Evolutionary conservation across 2,329 filamentous ascomycete genomes (phyloP), one percentile per base, ranked within the genome.

Genomic region (Pyrenophora teres): DNA sequence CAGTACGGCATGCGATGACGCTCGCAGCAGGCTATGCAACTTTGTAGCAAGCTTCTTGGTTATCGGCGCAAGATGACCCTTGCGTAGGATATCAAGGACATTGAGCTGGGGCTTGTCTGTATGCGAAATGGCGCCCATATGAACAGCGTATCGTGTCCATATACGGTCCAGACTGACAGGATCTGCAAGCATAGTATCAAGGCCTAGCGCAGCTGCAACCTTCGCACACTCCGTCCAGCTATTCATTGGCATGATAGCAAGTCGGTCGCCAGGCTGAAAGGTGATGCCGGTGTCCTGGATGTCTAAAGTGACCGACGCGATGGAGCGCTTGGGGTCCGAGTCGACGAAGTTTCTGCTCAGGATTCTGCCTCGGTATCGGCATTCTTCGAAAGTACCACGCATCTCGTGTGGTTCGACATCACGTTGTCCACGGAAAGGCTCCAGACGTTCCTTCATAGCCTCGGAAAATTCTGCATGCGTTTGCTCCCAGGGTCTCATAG

Each of bases 221-320:
- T 83, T 83, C 15, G 80, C 80, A 43, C 79, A 81, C 59, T 83
- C 81, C 7, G 77, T 76, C 81, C 80, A 83, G 47, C 72, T 76
- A 49, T 83, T 83, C 13, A 83, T 73, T 0, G 80, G 80, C 80
- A 83, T 83, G 2, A 83, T 70, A 0, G 80, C 80, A 5, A 83
- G 72, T 4, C 80, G 74, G 45, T 83, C 81, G 0, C 81, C 81
- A 0, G 81, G 80, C 41, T 77, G 74, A 47, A 81, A 83, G 0
- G 80, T 82, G 38, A 83, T 79, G 0, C 80, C 80, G 0, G 80
- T 81, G 40, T 83, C 75, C 15, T 78, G 75, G 1, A 83, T 76
- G 55, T 83, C 81, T 9, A 83, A 69, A 0, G 78, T 81, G 2
- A 83, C 78, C 56, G 76, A 74, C 0, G 77, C 77, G 46, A 81